phyloP scores from a whole-genome alignment of 225 moss, liverwort and hornwort species.

The Bryoerythrophyllum caledonicum region DNA sequence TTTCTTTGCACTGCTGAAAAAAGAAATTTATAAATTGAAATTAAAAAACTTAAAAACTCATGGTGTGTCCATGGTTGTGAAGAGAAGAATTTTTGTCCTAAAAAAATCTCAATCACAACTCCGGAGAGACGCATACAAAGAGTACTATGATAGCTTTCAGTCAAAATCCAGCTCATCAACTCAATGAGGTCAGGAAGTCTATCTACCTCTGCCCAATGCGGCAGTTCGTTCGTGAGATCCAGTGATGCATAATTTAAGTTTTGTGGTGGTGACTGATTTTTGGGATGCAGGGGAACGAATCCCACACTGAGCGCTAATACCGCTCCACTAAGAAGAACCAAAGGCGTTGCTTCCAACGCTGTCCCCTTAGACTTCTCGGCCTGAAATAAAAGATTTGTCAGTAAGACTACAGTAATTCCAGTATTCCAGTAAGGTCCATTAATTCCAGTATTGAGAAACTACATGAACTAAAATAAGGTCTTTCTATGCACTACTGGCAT shows the following conservation, averaged over 20 bases:
- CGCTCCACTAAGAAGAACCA: conserved; percentile 67
- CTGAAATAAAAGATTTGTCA: conserved; percentile 36
- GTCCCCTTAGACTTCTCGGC: conserved; percentile 50
- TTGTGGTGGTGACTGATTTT: conserved; percentile 30
- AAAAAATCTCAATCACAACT: not conserved
- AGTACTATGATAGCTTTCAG: not conserved
- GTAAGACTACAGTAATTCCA: not conserved
- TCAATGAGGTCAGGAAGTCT: conserved; percentile 17
- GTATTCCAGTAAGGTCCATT: no score
- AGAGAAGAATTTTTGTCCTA: conserved; percentile 1
- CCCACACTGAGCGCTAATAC: conserved; percentile 74
- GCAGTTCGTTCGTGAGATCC: conserved; percentile 44
- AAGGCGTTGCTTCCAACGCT: conserved; percentile 56
- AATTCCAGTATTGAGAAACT: not conserved
- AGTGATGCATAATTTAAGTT: conserved; percentile 39
- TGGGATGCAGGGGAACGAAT: conserved; percentile 53
- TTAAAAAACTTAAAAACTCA: conserved; percentile 16
- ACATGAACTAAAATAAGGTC: not conserved
- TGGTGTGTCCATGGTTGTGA: not conserved
- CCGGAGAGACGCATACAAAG: not conserved
- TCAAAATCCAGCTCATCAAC: conserved; percentile 17
- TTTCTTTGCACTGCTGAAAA: conserved; percentile 50
- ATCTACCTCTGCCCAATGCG: conserved; percentile 62
- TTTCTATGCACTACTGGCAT: not conserved
- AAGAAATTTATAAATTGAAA: not conserved